These are phyloP conservation scores for Debaryomyces fabryi DNA, from an alignment of 1,139 yeast species.

Conservation along the genomic window DNA sequence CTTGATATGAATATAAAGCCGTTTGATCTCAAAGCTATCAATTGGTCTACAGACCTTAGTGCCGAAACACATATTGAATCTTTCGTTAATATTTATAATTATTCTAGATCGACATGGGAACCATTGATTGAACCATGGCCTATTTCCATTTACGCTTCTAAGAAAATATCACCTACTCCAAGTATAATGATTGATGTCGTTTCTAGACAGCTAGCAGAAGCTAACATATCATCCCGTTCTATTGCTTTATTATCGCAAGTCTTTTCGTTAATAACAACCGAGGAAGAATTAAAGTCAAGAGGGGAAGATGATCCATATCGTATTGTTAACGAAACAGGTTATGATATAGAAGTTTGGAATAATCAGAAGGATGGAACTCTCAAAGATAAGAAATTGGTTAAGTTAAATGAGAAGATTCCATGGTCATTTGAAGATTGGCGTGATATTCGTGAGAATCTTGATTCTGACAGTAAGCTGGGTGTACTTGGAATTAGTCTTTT, in stretches of 20 bases:
- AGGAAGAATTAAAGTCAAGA: slow-evolving; percentile 60
- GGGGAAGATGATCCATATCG: slow-evolving; percentile 84
- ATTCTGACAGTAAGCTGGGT: slow-evolving; percentile 62
- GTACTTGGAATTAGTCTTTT: slow-evolving; percentile 62
- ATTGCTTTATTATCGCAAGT: slow-evolving; percentile 77
- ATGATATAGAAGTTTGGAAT: slow-evolving; percentile 75
- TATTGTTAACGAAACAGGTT: slow-evolving; percentile 84
- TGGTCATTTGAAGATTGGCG: slow-evolving; percentile 99
- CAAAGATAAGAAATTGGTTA: slow-evolving; percentile 35
- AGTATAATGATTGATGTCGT: slow-evolving; percentile 62
- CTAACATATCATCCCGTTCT: slow-evolving; percentile 81
- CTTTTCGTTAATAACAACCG: slow-evolving; percentile 56
- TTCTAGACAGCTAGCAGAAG: slow-evolving; percentile 75
- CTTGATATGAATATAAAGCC: slow-evolving; percentile 79
- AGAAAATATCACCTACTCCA: slow-evolving; percentile 45
- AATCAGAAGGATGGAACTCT: slow-evolving; percentile 35
- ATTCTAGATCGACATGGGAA: slow-evolving; percentile 94
- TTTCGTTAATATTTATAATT: slow-evolving; percentile 80
- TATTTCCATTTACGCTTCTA: slow-evolving; percentile 69
- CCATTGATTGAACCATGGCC: slow-evolving; percentile 92
- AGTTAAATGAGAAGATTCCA: slow-evolving; percentile 56
- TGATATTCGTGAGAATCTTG: slow-evolving; percentile 75
- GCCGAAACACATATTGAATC: slow-evolving; percentile 73
- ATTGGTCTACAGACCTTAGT: slow-evolving; percentile 89
- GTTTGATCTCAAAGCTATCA: slow-evolving; percentile 68